Evolutionary conservation across 1,284 basidiomycete genomes (phyloP).

Genomic region (Melampsora abietis-canadensis): DNA sequence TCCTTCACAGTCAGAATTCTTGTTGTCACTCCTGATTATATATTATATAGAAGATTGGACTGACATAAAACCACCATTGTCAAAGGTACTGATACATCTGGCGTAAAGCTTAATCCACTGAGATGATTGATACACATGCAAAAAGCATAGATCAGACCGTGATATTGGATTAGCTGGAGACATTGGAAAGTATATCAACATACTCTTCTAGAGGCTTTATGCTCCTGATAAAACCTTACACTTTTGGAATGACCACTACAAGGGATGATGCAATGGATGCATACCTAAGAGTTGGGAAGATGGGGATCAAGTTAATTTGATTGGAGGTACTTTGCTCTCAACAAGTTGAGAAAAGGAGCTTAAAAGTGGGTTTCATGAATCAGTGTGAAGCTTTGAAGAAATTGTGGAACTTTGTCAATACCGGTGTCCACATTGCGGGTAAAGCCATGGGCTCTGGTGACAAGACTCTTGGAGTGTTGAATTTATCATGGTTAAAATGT

Average conservation of each 20-base stretch:
- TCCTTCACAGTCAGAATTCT: not conserved
- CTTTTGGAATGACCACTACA: slow-evolving; percentile 54
- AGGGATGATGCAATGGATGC: slow-evolving; percentile 54
- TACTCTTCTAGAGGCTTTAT: slow-evolving; percentile 53
- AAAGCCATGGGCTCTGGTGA: too few species aligned
- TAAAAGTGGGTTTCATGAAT: slow-evolving; percentile 49
- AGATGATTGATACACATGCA: not conserved
- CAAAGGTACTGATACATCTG: slow-evolving; percentile 55
- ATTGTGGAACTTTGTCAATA: not conserved
- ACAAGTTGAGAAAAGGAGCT: not conserved
- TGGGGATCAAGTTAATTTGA: not conserved
- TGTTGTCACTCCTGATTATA: not conserved
- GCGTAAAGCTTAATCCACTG: slow-evolving; percentile 54
- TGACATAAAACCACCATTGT: slow-evolving; percentile 56
- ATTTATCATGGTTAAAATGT: too few species aligned
- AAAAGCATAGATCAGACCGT: too few species aligned
- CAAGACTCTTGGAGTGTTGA: too few species aligned
- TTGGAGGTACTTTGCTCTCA: not conserved
- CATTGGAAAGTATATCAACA: slow-evolving; percentile 17
- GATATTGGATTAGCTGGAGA: too few species aligned
- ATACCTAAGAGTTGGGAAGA: slow-evolving; percentile 47
- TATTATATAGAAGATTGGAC: not conserved
- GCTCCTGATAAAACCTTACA: slow-evolving; percentile 53
- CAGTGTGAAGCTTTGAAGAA: slow-evolving; percentile 45
- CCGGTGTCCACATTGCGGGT: too few species aligned